Evolutionary conservation across 805 yeast genomes (phyloP), one percentile per base, ranked within the genome.

Genomic region (Barnettozyma wickerhamii): DNA sequence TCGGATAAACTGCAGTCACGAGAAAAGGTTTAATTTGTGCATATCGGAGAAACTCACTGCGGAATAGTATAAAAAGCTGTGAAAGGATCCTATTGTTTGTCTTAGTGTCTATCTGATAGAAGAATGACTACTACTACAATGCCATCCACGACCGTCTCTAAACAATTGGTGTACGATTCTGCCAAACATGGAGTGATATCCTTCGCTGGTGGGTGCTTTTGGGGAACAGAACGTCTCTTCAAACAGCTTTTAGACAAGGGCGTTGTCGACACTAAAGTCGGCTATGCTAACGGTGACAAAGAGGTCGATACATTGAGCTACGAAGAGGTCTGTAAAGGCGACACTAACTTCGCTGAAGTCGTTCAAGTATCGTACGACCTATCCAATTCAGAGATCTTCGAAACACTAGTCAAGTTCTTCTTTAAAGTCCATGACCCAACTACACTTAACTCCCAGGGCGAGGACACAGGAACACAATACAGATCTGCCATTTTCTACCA

Each of bases 341-440:
- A 67, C 10, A 86, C 96, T 1, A 72, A 74, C 41, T 65, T 36
- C 17, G 95, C 93, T 5, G 97, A 90, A 61, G 79, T 84, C 7
- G 65, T 89, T 19, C 95, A 89, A 60, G 66, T 90, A 4, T 69
- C 90, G 3, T 90, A 74, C 52, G 88, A 87, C 52, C 95, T 95
- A n/a, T 49, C 69, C 5, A 49, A 61, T 46, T 75, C 9, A 69
- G 33, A 31, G 9, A 40, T 40, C 18, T 14, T 77, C 51, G 73
- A 64, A 41, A 82, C 81, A 19, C 64, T 90, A 36, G 64, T 84
- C 34, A 91, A 81, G 47, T 84, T 88, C 48, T 90, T 89, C 73
- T 42, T 88, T 68, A 71, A 83, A 53, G 87, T 87, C 60, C 99
- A 91, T 61, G 97, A 91, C 63, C 97, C 99, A 33, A 91, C 98